Conservation (phyloP, 441 rosid species). For the Omphalea diandra region DNA sequence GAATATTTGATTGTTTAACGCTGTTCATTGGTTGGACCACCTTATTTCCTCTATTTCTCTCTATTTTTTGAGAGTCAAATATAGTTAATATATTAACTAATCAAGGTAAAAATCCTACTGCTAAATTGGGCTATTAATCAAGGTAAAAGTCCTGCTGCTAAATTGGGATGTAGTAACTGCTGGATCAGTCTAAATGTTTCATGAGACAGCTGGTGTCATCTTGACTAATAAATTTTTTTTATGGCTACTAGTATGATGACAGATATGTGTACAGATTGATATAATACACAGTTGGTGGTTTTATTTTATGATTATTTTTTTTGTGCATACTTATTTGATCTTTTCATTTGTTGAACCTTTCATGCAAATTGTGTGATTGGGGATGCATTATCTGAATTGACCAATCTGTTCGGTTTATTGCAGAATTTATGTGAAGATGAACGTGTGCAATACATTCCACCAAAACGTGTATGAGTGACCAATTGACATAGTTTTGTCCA, state of each 20-base stretch:
- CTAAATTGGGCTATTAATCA: no score
- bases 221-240: not conserved
- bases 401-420: constrained; percentile 22
- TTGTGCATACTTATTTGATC: not conserved
- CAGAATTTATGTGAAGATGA: constrained; percentile 81
- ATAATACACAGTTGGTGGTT: not conserved
- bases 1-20: constrained; percentile 4
- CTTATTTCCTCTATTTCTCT: not conserved
- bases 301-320: not conserved
- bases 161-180: not conserved
- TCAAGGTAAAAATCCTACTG: no score
- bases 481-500: not conserved
- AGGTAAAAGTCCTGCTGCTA: not conserved
- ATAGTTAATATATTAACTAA: no score
- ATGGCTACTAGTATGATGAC: not conserved
- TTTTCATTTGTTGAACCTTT: not conserved
- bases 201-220: not conserved
- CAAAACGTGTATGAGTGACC: constrained; percentile 42
- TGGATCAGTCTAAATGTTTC: not conserved
- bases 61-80: not conserved
- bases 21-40: no score
- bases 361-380: not conserved
- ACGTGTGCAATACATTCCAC: constrained; percentile 68
- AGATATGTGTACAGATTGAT: not conserved
- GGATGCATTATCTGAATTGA: not conserved